Base-by-base conservation (phyloP, 2,329 filamentous ascomycete species). In the Trichoderma guizhouense region DNA sequence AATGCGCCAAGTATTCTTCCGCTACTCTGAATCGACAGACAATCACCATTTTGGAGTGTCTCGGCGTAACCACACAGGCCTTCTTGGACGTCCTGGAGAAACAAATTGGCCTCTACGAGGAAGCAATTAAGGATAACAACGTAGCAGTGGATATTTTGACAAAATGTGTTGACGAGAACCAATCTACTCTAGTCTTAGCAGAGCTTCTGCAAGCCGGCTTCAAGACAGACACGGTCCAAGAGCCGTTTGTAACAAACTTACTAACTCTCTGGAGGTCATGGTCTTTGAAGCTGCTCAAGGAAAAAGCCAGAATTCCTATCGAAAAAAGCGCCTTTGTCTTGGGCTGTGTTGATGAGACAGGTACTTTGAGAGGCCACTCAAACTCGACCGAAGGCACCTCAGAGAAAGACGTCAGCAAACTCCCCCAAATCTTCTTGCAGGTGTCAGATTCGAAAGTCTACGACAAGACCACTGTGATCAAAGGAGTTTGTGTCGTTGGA, bases 351-450 rank as follows among this genome's bases (percentile, higher is more conserved):
- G 96, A 99, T 75, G 96, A 99, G 81, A 95, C 92, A 0, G 87
- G 84, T 1, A 92, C 87, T 0, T 82, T 99, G 9, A 86, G 89
- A 73, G 96, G 96, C 0, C 90, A 97, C 77, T 89, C 84, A 36
- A 81, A 85, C n/a, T 77, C 83, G 2, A 83, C 82, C 0, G 82
- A 85, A 43, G 79, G 83, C 26, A 76, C 78, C 43, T 60, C 74
- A 15, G 78, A 80, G 21, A 85, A 86, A 57, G 85, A 85, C 64
- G 76, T 86, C 7, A 81, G 85, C 9, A 81, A 85, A 2, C 82
- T 97, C 1, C 94, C 96, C 0, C 91, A 99, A 77, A 94, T 99
- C 9, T 99, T 98, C 77, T 79, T 98, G 0, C 95, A 98, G 78
- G 85, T 98, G 0, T 90, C 91, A 0, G 86, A 88, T 66, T 79